Evolutionary conservation across 228 moss, liverwort and hornwort species (phyloP).

Genomic region (Sphagnum magellanicum): DNA sequence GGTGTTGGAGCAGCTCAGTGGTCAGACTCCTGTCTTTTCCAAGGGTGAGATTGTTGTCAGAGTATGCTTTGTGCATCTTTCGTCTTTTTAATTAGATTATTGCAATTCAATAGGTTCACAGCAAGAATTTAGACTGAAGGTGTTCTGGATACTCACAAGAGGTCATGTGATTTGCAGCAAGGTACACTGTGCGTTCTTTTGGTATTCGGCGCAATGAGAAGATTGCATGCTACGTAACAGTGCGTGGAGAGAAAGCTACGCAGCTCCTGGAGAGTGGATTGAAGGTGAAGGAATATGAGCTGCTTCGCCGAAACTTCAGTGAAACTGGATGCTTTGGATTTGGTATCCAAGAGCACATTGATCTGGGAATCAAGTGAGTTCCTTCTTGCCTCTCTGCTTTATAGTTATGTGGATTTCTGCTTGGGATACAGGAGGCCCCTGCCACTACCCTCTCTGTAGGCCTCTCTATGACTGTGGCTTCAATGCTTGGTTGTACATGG

Average conservation of each 20-base stretch:
- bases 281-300: slow-evolving; percentile 91
- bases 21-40: slow-evolving; percentile 71
- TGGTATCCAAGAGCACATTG: slow-evolving; percentile 86
- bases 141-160: no score
- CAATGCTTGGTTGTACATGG: no score
- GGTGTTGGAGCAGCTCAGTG: slow-evolving; percentile 84
- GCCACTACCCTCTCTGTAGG: no score
- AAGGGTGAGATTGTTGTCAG: slow-evolving; percentile 29
- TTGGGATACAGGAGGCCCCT: no score
- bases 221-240: slow-evolving; percentile 83
- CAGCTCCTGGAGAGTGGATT: slow-evolving; percentile 73
- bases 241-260: slow-evolving; percentile 81
- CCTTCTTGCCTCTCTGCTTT: no score
- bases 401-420: no score
- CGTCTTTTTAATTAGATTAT: no score
- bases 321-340: slow-evolving; percentile 83
- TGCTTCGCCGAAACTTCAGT: slow-evolving; percentile 77
- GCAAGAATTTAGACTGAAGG: no score
- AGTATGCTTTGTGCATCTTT: no score
- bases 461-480: no score
- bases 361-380: slow-evolving; percentile 79
- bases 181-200: slow-evolving; percentile 80
- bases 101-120: no score
- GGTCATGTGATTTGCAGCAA: slow-evolving; percentile 22
- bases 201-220: slow-evolving; percentile 84